phyloP scores from a whole-genome alignment of 805 yeast species.

The Nakazawaea holstii region DNA sequence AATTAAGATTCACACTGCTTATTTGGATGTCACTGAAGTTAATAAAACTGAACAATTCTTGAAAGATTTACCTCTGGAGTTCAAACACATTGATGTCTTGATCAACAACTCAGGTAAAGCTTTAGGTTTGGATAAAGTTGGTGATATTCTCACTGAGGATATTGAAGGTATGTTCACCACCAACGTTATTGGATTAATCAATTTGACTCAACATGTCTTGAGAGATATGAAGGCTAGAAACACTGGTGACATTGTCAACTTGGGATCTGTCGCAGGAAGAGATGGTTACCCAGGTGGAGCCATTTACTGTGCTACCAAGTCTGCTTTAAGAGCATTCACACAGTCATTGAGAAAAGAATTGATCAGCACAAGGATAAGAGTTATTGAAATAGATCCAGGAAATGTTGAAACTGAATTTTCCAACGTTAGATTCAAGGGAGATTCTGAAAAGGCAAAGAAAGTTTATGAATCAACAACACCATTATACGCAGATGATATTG shows the following conservation, averaged over 20 bases:
- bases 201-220: slow-evolving; percentile 38
- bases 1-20: slow-evolving; percentile 37
- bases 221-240: slow-evolving; percentile 36
- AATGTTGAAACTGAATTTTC: slow-evolving; percentile 67
- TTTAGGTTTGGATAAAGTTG: slow-evolving; percentile 38
- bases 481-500: slow-evolving; percentile 52
- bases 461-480: slow-evolving; percentile 55
- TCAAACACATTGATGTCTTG: slow-evolving; percentile 54
- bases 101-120: slow-evolving; percentile 57
- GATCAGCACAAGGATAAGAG: slow-evolving; percentile 62
- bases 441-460: slow-evolving; percentile 43
- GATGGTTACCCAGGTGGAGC: slow-evolving; percentile 69
- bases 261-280: slow-evolving; percentile 69
- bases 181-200: slow-evolving; percentile 41
- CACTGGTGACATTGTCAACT: slow-evolving; percentile 52
- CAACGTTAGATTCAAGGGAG: slow-evolving; percentile 55
- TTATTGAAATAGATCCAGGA: slow-evolving; percentile 65
- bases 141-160: slow-evolving; percentile 32
- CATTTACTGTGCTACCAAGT: slow-evolving; percentile 67
- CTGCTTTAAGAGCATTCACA: slow-evolving; percentile 55
- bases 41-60: slow-evolving; percentile 49
- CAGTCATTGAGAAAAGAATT: slow-evolving; percentile 66
- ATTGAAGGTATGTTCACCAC: slow-evolving; percentile 38
- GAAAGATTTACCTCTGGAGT: slow-evolving; percentile 45
- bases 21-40: slow-evolving; percentile 54